Evolutionary conservation across 2,329 filamentous ascomycete genomes (phyloP), one percentile per base, ranked within the genome.

Genomic region (Ophiostoma montium): DNA sequence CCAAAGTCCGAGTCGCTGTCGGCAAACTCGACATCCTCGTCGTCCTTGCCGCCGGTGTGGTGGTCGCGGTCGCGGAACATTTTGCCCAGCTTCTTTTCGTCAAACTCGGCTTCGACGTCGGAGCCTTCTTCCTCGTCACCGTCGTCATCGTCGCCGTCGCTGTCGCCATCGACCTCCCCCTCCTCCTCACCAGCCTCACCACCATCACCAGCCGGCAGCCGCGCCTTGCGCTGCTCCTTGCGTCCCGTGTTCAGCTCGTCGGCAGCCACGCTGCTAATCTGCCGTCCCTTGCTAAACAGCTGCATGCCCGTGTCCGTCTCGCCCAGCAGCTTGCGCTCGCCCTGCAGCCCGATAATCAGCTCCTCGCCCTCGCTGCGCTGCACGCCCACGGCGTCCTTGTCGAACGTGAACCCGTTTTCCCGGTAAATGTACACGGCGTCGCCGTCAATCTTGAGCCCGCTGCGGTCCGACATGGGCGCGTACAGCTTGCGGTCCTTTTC

Each of bases 401-500:
- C 72, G 56, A 98, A 95, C 4, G 78, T 94, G 57, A 83, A 83
- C 0, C 78, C 79, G 57, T 80, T 82, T 47, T 82, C 77, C 50
- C 76, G 69, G 10, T 78, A 82, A 52, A 82, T 95, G 69, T 94
- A 98, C 35, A 98, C 89, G 8, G 90, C 89, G 65, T 98, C 92
- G 53, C 94, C 94, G 57, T 98, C 92, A 47, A 98, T 90, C 61
- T 96, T 81, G 12, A 98, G 78, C 59, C 92, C 92, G 56, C 89
- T 94, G 32, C 95, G 88, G 65, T 98, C 92, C 23, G 89, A 95
- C 90, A 98, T 96, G 32, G 92, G 94, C 3, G 92, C 94, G 65
- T 95, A 94, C 5, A 98, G 70, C 58, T 94, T 79, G 68, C 95
- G 95, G 62, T 98, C 90, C 67, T 96, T 98, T 62, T 98, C 92